Base-by-base conservation (phyloP, 495 filamentous ascomycete genomes). In the Neurospora tetraspora region DNA sequence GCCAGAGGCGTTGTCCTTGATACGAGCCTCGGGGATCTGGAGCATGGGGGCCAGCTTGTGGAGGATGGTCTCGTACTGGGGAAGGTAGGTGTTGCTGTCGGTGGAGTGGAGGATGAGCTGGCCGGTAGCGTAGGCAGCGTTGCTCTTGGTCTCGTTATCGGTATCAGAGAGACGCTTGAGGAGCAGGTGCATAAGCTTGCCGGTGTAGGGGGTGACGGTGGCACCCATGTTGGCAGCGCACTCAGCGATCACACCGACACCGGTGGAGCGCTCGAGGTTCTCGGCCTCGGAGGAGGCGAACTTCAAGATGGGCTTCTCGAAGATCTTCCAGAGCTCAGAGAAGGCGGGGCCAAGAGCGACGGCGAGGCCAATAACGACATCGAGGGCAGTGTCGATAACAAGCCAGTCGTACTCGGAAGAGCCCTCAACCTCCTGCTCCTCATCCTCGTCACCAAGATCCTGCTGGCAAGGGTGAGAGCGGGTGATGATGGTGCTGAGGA, bases 331-430 rank as follows among this genome's bases (percentile, higher is more conserved):
- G 71, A 97, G 84, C 82, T 97, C 89, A 65, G 85, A 83, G 78
- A 97, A 98, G 75, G 89, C 90, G 20, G 86, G 81, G 31, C 96
- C 96, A 16, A 98, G 89, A 37, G 92, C 94, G 42, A 87, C 88
- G 20, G 95, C 89, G 38, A 99, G 86, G 38, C 91, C 92, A 45
- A 93, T 91, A 39, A 97, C 85, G 42, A 95, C 92, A 74, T 99
- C 96, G 73, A 98, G 86, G 16, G 93, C 94, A 20, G 93, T 97
- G 82, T 99, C 96, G 69, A 99, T 91, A 61, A 96, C 90, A 36
- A 97, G 88, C 96, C 96, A 98, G 83, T 98, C 96, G 78, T 95
- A 98, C 85, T 99, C 96, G 20, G 96, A 95, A 20, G 90, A 91
- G 78, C 94, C 91, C 37, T 90, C 84, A 36, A 89, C 85, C 70